Conservation (phyloP, 2,329 filamentous ascomycete species). For the Fusarium napiforme region DNA sequence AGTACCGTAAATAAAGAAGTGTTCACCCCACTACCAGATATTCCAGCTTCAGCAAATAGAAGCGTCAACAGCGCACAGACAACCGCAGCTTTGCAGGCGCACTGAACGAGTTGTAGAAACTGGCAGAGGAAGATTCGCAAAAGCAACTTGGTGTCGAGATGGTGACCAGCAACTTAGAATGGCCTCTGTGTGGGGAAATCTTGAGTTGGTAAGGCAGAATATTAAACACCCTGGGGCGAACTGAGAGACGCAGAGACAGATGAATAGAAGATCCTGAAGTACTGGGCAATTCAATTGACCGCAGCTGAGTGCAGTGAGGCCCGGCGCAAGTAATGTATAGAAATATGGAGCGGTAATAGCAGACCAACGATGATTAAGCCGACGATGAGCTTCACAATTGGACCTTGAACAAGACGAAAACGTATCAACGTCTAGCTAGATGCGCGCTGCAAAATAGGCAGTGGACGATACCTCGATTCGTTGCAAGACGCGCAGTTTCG, state of each 20-base stretch:
- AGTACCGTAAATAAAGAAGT: not conserved
- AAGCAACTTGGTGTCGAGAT: conserved; percentile 12
- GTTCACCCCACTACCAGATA: conserved; percentile 30
- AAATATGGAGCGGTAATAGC: conserved; percentile 17
- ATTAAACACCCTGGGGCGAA: conserved; percentile 24
- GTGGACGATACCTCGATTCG: conserved; percentile 15
- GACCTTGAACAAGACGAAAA: conserved; percentile 9
- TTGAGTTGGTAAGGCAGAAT: conserved; percentile 23
- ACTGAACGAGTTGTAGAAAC: conserved; percentile 15
- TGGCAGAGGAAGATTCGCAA: conserved; percentile 1
- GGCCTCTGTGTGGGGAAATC: conserved; percentile 18
- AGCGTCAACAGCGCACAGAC: not conserved
- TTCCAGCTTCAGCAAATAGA: conserved; percentile 12
- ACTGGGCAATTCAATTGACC: conserved; percentile 29
- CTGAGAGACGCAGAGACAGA: conserved; percentile 8
- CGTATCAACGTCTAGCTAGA: conserved; percentile 11
- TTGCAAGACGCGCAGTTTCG: conserved; percentile 5
- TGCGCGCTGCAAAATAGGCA: conserved; percentile 19
- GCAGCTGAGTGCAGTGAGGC: conserved; percentile 12
- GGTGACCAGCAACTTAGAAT: conserved; percentile 9
- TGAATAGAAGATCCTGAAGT: not conserved
- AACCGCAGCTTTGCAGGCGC: conserved; percentile 23
- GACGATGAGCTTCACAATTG: conserved; percentile 17
- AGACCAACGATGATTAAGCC: conserved; percentile 13
- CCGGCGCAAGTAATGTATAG: conserved; percentile 12